Evolutionary conservation across 805 yeast genomes (phyloP), one percentile per base, ranked within the genome.

Genomic region (Peterozyma toletana): DNA sequence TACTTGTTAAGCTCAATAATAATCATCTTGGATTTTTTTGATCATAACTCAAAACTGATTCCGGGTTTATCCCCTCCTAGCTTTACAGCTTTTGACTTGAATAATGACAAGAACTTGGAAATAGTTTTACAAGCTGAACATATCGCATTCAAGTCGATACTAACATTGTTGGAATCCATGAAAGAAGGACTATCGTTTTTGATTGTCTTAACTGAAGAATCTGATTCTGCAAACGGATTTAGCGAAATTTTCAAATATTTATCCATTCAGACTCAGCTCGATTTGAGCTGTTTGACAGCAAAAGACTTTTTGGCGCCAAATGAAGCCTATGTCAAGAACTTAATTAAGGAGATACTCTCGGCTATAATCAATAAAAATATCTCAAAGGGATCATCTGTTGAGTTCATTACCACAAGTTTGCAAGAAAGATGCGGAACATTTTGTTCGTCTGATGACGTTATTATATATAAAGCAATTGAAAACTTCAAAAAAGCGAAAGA

Each of bases 391-490:
- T 91, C 87, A 3, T 85, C 96, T 0, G 91, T 93, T 38, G 98
- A 91, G 58, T 71, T 83, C 45, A 86, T 91, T 41, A 95, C 97
- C 1, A 80, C 82, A 33, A 80, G 90, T 1, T 67, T 93, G 41
- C 96, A 93, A 62, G 95, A 87, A 43, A 81, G 91, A 47, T 93
- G 99, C 68, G 95, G 96, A 1, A 80, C 96, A 0, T 93, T 89
- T 63, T 93, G 98, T 57, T 87, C 97, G 0, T 79, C 95, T 13
- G 87, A 85, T 51, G 99, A 93, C 62, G 96, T 93, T 27, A 73
- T 89, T 47, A 86, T 93, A 11, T 93, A 90, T 70, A 85, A 91
- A 62, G 98, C 97, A 0, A 80, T 89, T 53, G 99, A 93, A 60
- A 89, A 85, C 59, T 70, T 93, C 54, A 85, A 91, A 45, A 80